Evolutionary conservation across 805 yeast species (phyloP).

Genomic region (Nakazawaea holstii): DNA sequence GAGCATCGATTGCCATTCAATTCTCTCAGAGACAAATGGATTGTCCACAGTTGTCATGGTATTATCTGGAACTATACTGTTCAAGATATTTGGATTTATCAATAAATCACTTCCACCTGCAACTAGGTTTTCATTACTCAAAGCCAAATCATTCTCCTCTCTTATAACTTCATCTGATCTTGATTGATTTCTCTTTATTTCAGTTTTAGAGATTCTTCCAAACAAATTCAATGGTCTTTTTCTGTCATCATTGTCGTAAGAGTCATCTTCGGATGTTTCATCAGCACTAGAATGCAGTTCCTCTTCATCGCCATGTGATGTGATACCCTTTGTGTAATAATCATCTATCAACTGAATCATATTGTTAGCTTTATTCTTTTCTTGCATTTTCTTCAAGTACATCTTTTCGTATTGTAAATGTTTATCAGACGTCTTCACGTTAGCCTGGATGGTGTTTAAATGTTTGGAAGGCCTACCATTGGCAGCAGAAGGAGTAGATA

Average conservation of each 20-base stretch:
- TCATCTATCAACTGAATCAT: slow-evolving; percentile 35
- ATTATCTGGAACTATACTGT: slow-evolving; percentile 2
- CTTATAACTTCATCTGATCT: slow-evolving; percentile 1
- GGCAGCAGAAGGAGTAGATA: slow-evolving; percentile 14
- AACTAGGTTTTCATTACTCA: background rate
- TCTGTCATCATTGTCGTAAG: slow-evolving; percentile 31
- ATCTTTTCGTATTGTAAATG: slow-evolving; percentile 50
- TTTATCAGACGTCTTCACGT: slow-evolving; percentile 29
- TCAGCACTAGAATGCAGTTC: slow-evolving; percentile 2
- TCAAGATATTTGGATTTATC: slow-evolving; percentile 10
- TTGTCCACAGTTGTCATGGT: slow-evolving; percentile 7
- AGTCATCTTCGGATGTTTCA: slow-evolving; percentile 18
- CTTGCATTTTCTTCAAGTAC: slow-evolving; percentile 41
- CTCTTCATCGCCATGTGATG: slow-evolving; percentile 19
- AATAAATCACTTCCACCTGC: slow-evolving; percentile 4
- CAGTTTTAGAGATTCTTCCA: slow-evolving; percentile 4
- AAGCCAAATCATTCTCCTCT: slow-evolving; percentile 2
- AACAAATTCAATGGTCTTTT: slow-evolving; percentile 7
- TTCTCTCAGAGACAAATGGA: slow-evolving; percentile 58
- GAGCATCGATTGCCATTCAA: slow-evolving; percentile 96
- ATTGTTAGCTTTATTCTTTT: slow-evolving; percentile 20
- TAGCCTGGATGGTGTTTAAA: slow-evolving; percentile 23
- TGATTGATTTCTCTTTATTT: background rate
- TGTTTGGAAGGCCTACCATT: slow-evolving; percentile 17
- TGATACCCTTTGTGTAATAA: slow-evolving; percentile 48